Evolutionary conservation across 2,329 filamentous ascomycete genomes (phyloP), one percentile per base, ranked within the genome.

Genomic region (Venturia carpophila): DNA sequence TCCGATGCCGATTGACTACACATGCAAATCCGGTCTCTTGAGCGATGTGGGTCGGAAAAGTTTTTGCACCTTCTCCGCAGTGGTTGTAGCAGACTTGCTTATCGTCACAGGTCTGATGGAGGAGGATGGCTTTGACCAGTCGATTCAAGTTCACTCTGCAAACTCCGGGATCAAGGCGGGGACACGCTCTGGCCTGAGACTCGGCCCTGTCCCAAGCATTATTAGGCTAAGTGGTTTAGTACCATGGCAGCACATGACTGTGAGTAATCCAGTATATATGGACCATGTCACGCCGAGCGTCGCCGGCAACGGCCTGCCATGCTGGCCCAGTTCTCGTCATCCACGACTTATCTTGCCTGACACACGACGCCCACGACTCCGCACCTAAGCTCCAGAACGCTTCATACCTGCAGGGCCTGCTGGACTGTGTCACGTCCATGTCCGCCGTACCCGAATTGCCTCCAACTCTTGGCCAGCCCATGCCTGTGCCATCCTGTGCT

Each of bases 401-500:
- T 24, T 62, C 19, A 62, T 27, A 43, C 39, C 42, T 62, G 60
- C 60, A 62, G 43, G 24, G 39, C 60, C 39, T 10, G 37, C 21
- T 34, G 39, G 5, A n/a, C 21, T 43, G 60, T 62, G 39, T 39
- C 37, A 42, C 60, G 42, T 43, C 60, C 60, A 56, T 56, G 52
- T 37, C 52, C 17, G 52, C 30, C 4, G n/a, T 19, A n/a, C 9
- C 30, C 52, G 27, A 56, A n/a, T 37, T 37, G 52, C 30, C 27
- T 10, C 6, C 19, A 37, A 37, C 19, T n/a, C 2, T 27, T 58
- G 37, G 10, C 39, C 9, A 41, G n/a, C 19, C 21, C 11, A 27
- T 21, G 55, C 21, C 55, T 58, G 55, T 58, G 55, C 55, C 55
- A 58, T 3, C 55, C 27, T 17, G 55, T 58, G 55, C n/a, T 58